Conservation (phyloP, 2,329 filamentous ascomycete species). For the Zasmidium angulare region DNA sequence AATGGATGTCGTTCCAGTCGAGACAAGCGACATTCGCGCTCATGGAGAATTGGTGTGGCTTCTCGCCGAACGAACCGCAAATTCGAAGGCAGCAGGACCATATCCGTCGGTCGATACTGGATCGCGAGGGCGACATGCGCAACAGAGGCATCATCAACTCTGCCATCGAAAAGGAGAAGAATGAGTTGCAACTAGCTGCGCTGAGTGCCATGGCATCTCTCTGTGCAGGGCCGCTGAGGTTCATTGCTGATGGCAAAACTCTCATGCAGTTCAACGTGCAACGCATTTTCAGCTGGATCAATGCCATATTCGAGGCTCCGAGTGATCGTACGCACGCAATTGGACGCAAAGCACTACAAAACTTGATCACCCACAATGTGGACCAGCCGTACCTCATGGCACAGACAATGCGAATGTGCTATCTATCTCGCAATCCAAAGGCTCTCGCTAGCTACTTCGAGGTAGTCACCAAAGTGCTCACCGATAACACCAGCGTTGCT, state of each 20-base stretch:
- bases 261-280: slow-evolving; percentile 87
- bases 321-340: slow-evolving; percentile 92
- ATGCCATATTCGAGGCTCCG: slow-evolving; percentile 86
- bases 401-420: slow-evolving; percentile 88
- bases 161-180: slow-evolving; percentile 95
- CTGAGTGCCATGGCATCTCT: slow-evolving; percentile 93
- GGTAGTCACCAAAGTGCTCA: slow-evolving; percentile 83
- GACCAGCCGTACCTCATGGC: slow-evolving; percentile 83
- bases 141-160: slow-evolving; percentile 79
- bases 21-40: slow-evolving; percentile 91
- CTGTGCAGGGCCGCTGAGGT: slow-evolving; percentile 77
- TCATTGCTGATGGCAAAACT: slow-evolving; percentile 85
- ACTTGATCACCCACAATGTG: slow-evolving; percentile 80
- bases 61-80: slow-evolving; percentile 84
- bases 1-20: slow-evolving; percentile 97
- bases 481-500: slow-evolving; percentile 76
- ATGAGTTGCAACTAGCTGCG: slow-evolving; percentile 84
- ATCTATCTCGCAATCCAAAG: slow-evolving; percentile 70
- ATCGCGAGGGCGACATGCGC: slow-evolving; percentile 69
- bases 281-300: slow-evolving; percentile 92
- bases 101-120: slow-evolving; percentile 81
- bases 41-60: slow-evolving; percentile 99
- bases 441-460: slow-evolving; percentile 93
- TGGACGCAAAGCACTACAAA: slow-evolving; percentile 82
- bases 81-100: slow-evolving; percentile 80